Percentiles rank a stretch among this genome's conserved stretches.
Evolutionary conservation across 352 stramenopile species (phyloP).

Genomic region (Pythium aristosporum): DNA sequence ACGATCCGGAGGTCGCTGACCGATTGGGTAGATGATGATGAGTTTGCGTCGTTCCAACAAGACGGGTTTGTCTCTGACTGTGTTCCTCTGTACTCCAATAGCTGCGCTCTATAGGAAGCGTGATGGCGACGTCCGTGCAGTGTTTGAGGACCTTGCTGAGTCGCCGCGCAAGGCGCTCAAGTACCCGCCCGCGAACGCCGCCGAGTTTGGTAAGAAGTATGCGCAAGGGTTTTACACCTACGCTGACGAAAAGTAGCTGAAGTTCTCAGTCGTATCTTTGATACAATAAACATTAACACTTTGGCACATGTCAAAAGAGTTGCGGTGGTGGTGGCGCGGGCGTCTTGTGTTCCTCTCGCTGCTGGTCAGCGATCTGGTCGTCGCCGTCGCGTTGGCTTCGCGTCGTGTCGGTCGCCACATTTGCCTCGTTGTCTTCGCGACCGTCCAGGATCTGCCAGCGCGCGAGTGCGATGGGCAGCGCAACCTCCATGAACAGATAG

Average conservation of each 20-base stretch:
- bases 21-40: slow-evolving; percentile 38
- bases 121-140: slow-evolving; percentile 55
- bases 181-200: slow-evolving; percentile 51
- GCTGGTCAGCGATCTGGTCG: slow-evolving; percentile 11
- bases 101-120: slow-evolving; percentile 61
- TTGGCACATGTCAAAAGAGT: slow-evolving; percentile 15
- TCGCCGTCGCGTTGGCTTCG: slow-evolving; percentile 19
- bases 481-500: slow-evolving; percentile 59
- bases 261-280: background rate
- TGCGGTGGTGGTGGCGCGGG: slow-evolving; percentile 14
- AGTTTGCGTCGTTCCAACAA: background rate
- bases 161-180: slow-evolving; percentile 79
- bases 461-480: slow-evolving; percentile 41
- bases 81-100: slow-evolving; percentile 7
- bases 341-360: slow-evolving; percentile 16
- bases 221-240: slow-evolving; percentile 85
- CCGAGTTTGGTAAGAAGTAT: slow-evolving; percentile 79
- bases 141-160: slow-evolving; percentile 80
- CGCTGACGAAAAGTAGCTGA: slow-evolving; percentile 67
- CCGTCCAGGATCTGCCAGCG: slow-evolving; percentile 25
- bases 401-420: slow-evolving; percentile 11
- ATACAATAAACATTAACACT: background rate
- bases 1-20: slow-evolving; percentile 51
- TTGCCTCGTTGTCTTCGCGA: slow-evolving; percentile 10
- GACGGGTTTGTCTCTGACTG: background rate